phyloP scores from a whole-genome alignment of 441 rosid species.

The Pelargonium cotyledonis region DNA sequence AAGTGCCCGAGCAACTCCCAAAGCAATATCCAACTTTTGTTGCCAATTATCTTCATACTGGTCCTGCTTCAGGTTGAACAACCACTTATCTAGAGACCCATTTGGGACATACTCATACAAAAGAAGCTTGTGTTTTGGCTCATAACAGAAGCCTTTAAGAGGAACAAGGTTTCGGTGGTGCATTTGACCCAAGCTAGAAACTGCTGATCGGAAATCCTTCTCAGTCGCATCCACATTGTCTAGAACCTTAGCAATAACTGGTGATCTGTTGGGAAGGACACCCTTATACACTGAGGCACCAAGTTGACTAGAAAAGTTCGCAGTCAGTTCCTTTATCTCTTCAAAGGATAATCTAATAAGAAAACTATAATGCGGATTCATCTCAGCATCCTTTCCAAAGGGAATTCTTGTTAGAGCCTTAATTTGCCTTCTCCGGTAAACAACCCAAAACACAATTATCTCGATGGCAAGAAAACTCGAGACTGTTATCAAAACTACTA shows the following conservation, averaged over 20 bases:
- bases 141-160: slow-evolving; percentile 33
- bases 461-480: slow-evolving; percentile 23
- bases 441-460: slow-evolving; percentile 23
- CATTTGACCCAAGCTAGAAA: slow-evolving; percentile 33
- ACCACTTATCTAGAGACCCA: slow-evolving; percentile 34
- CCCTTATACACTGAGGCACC: slow-evolving; percentile 30
- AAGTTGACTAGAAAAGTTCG: slow-evolving; percentile 22
- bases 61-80: slow-evolving; percentile 16
- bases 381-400: slow-evolving; percentile 28
- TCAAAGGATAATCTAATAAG: slow-evolving; percentile 27
- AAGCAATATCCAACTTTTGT: slow-evolving; percentile 29
- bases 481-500: slow-evolving; percentile 26
- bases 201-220: slow-evolving; percentile 30
- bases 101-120: slow-evolving; percentile 28
- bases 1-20: slow-evolving; percentile 36
- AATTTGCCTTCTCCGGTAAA: slow-evolving; percentile 20
- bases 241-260: slow-evolving; percentile 26
- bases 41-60: slow-evolving; percentile 24
- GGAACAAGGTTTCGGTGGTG: slow-evolving; percentile 32
- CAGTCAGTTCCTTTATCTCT: slow-evolving; percentile 26
- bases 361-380: slow-evolving; percentile 24
- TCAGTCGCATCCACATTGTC: slow-evolving; percentile 15
- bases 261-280: slow-evolving; percentile 21
- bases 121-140: slow-evolving; percentile 20
- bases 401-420: slow-evolving; percentile 27